Evolutionary conservation across 805 yeast species (phyloP), one percentile per base, ranked within the genome.

Genomic region (Candida fluviatilis): DNA sequence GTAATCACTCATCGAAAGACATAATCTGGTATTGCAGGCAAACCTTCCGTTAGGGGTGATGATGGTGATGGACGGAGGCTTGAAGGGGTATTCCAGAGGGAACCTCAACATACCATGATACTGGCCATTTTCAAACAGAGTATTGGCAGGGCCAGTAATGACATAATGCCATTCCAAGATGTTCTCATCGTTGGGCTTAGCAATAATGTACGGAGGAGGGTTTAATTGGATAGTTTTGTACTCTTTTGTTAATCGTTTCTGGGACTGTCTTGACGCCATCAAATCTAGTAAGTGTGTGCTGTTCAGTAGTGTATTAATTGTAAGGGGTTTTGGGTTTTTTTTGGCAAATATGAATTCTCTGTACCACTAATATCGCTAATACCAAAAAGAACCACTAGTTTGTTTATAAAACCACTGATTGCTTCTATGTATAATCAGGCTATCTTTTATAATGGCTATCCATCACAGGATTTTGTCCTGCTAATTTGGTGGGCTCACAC

Each of bases 81-180:
- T 81, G 67, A 85, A 87, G 0, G 96, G 97, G 51, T 89, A 89
- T 49, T 88, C 95, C 11, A 75, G 60, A 0, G 95, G 95, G 58
- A 89, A 87, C 12, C 82, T 66, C 16, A 89, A 69, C n/a, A 86
- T 75, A 1, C 97, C 96, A 54, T 89, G 96, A 55, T 84, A 89
- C 56, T 87, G 93, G 0, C 97, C 97, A 16, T 76, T 78, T 39
- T 74, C 83, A 58, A 84, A 91, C 3, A 95, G 95, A 1, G 96
- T 85, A 27, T 80, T 82, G 11, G 93, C 89, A 4, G 97, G 96
- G 1, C 98, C 98, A 0, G 88, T 82, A 36, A 91, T 83, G 23
- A 90, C 75, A 56, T 87, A 91, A 60, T 89, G 96, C 96, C 97
- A 90, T 57, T 87, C 95, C 38, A 93, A 66, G 39, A 93, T 84